These are phyloP conservation scores for Cyclotella kingstonii DNA, from an alignment of 108 stramenopile species.

Conservation along the genomic window DNA sequence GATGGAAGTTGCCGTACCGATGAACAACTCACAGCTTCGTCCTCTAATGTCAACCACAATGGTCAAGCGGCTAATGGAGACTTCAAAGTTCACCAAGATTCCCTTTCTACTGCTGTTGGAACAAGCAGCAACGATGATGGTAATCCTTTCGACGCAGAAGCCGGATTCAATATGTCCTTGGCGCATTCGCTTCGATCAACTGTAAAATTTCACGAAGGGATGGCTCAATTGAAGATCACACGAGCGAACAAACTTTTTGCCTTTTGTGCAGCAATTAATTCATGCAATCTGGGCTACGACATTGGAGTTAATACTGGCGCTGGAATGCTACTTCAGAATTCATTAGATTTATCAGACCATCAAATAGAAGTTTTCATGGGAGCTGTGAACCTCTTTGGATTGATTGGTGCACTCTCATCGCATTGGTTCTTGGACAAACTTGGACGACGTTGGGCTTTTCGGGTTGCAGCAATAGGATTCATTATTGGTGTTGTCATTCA, in stretches of 20 bases:
- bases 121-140: no score
- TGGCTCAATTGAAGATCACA: conserved; percentile 24
- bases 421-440: conserved; percentile 62
- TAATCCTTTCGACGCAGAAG: conserved; percentile 1
- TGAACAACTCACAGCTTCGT: conserved; percentile 31
- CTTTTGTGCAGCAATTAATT: conserved; percentile 64
- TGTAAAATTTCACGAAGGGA: conserved; percentile 36
- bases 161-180: conserved; percentile 11
- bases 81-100: no score
- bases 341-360: conserved; percentile 52
- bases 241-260: conserved; percentile 25
- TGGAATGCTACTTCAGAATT: conserved; percentile 53
- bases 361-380: conserved; percentile 78
- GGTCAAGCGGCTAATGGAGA: conserved; percentile 31
- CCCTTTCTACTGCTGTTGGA: no score
- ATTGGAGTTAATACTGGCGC: conserved; percentile 55
- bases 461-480: conserved; percentile 65
- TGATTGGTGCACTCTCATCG: conserved; percentile 65
- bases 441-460: conserved; percentile 68
- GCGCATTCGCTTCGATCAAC: conserved; percentile 39
- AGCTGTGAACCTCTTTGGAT: conserved; percentile 65
- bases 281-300: conserved; percentile 60
- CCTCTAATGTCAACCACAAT: conserved; percentile 38
- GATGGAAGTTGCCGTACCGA: conserved; percentile 50
- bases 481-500: conserved; percentile 64